Base-by-base conservation (phyloP, 768 basidiomycete genomes). In the Coprinopsis strossmayeri region DNA sequence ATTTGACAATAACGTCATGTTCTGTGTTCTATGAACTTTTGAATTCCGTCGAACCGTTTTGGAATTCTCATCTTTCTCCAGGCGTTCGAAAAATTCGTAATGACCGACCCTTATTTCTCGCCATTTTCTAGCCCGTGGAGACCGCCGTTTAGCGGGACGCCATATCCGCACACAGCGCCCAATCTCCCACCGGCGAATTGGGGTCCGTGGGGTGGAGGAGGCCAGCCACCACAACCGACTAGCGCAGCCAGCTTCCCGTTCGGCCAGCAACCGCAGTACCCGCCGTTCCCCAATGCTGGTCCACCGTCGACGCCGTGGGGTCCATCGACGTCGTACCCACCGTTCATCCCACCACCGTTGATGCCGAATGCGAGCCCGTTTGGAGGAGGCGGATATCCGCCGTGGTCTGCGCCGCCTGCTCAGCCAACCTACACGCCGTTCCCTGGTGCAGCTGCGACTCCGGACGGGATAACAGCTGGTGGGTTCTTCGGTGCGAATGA, bases 401-500 rank as follows among this genome's bases (percentile, higher is more conserved):
- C 56, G 13, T 59, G 57, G 56, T 51, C 42, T 3, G 49, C 46
- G 26, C 59, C 45, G 27, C 25, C 15, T 32, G 28, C 30, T 7
- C 30, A 27, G 37, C 10, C 37, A 7, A 17, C 9, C 10, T 38
- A 38, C 20, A 21, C 20, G 37, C 37, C 37, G 17, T 38, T 13
- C 15, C 25, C 3, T 3, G 28, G 34, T 2, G n/a, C 27, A 10
- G 20, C 15, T 4, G 34, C 30, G 25, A 15, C 11, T 15, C 17
- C 24, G 44, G 25, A 32, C 10, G 30, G 30, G n/a, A 46, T 50
- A 49, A n/a, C 56, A 25, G 32, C 50, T 46, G 51, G 54, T 17
- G 57, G 46, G 49, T 44, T 55, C n/a, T 52, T 51, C 28, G 56
- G 58, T 12, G 55, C 59, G 15, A 38, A 38, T 38, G 37, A 17